Conservation (phyloP, 768 basidiomycete genomes). For the Psilocybe cubensis region DNA sequence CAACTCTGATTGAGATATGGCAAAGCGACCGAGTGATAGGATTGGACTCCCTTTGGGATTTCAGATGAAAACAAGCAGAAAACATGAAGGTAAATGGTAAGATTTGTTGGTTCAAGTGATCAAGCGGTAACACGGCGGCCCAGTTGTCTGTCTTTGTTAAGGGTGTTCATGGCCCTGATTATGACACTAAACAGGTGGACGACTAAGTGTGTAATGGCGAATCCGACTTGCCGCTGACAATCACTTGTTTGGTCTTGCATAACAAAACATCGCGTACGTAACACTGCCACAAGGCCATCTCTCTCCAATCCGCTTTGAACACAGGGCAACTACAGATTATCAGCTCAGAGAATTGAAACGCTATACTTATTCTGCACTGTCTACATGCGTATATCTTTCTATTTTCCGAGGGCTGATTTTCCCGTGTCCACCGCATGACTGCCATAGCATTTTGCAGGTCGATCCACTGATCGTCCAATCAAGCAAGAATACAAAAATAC, state of each 20-base stretch:
- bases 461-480: constrained; percentile 4
- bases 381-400: background rate
- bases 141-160: background rate
- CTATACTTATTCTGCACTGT: background rate
- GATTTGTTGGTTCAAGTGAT: background rate
- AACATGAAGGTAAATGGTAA: background rate
- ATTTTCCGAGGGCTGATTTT: background rate
- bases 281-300: background rate
- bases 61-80: background rate
- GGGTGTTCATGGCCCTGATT: background rate
- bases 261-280: background rate
- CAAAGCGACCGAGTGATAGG: too few species aligned
- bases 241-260: constrained; percentile 4
- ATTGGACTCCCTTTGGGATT: too few species aligned
- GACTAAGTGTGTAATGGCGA: background rate
- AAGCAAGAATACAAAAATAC: constrained; percentile 1
- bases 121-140: too few species aligned
- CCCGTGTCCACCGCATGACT: constrained; percentile 8
- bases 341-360: background rate
- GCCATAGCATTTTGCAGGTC: background rate
- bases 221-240: background rate
- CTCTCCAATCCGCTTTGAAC: background rate
- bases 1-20: too few species aligned
- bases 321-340: too few species aligned
- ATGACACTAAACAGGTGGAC: background rate